Percentiles rank a stretch among this genome's conserved stretches.
phyloP scores from a whole-genome alignment of 768 basidiomycete species.

The Chalciporus pseudorubinellus region DNA sequence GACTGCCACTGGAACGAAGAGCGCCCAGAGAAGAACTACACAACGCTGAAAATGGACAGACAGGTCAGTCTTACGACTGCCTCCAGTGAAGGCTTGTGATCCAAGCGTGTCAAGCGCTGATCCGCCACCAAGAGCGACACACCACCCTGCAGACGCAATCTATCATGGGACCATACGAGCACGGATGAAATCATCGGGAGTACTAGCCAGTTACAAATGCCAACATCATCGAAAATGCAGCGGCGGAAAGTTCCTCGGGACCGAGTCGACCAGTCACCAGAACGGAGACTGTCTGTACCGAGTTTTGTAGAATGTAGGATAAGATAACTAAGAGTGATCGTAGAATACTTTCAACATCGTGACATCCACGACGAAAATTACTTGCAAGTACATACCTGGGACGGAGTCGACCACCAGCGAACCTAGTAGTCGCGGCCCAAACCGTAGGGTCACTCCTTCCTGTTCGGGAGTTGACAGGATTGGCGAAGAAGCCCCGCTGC shows the following conservation, averaged over 20 bases:
- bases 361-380: not conserved
- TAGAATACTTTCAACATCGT: not conserved
- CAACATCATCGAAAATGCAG: slow-evolving; percentile 75
- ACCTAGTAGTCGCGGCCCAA: slow-evolving; percentile 37
- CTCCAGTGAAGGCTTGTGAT: slow-evolving; percentile 73
- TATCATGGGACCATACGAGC: slow-evolving; percentile 52
- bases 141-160: slow-evolving; percentile 56
- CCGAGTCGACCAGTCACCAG: slow-evolving; percentile 66
- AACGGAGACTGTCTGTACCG: slow-evolving; percentile 64
- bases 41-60: slow-evolving; percentile 74
- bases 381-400: slow-evolving; percentile 52
- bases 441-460: slow-evolving; percentile 24
- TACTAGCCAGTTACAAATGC: slow-evolving; percentile 77
- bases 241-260: slow-evolving; percentile 63
- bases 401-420: slow-evolving; percentile 56
- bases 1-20: slow-evolving; percentile 60
- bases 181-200: slow-evolving; percentile 20
- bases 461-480: slow-evolving; percentile 24
- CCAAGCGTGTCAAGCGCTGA: slow-evolving; percentile 77
- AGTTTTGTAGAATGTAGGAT: slow-evolving; percentile 73
- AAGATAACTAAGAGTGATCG: slow-evolving; percentile 48
- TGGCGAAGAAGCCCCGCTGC: slow-evolving; percentile 9
- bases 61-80: slow-evolving; percentile 55
- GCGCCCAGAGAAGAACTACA: slow-evolving; percentile 57
- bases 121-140: slow-evolving; percentile 73